phyloP scores from a whole-genome alignment of 768 basidiomycete genomes.

The Leccinum truebloodii region DNA sequence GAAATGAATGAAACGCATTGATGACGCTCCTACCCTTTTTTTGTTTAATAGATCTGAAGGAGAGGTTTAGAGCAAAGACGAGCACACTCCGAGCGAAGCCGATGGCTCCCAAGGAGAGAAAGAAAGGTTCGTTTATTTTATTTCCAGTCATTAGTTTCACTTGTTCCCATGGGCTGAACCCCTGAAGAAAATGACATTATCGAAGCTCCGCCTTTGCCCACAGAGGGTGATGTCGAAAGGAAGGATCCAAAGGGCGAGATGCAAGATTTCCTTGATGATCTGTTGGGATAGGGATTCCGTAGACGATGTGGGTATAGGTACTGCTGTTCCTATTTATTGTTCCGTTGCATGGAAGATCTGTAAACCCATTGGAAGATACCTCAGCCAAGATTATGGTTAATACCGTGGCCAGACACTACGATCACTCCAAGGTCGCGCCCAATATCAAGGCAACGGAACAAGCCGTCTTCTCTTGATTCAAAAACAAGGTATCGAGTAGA shows the following conservation, averaged over 20 bases:
- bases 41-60: constrained; percentile 51
- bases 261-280: constrained; percentile 73
- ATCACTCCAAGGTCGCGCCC: background rate
- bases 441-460: background rate
- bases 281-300: constrained; percentile 41
- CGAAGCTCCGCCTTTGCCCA: constrained; percentile 58
- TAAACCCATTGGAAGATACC: background rate
- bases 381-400: background rate
- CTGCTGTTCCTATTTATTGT: background rate
- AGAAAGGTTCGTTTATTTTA: constrained; percentile 34
- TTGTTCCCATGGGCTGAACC: constrained; percentile 3
- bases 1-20: background rate
- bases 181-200: constrained; percentile 34
- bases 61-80: constrained; percentile 57
- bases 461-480: background rate
- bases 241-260: constrained; percentile 54
- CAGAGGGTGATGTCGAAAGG: constrained; percentile 29
- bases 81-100: constrained; percentile 45
- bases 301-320: background rate
- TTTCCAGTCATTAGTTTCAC: background rate
- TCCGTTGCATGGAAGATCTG: background rate
- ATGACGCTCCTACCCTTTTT: background rate
- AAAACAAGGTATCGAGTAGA: background rate
- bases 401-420: background rate
- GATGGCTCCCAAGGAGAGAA: constrained; percentile 35